A percentile compares a stretch with the other conserved stretches of the same genome.
Conservation (phyloP, 169 alveolate species). For the Toxoplasma gondii region DNA sequence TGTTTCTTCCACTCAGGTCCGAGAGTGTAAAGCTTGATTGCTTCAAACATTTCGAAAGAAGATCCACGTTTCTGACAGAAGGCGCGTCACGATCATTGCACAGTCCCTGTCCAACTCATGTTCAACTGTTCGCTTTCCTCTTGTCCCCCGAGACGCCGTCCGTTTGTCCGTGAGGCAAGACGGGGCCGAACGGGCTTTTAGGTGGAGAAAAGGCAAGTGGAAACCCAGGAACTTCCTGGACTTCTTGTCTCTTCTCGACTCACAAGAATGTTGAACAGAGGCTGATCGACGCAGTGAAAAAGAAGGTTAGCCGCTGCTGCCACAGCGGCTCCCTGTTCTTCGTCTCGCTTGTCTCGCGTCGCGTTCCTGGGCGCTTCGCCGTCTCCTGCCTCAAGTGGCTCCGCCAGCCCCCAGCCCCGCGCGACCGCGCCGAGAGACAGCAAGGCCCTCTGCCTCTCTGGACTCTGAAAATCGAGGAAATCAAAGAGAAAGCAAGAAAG, state of each 20-base stretch:
- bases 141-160: no score
- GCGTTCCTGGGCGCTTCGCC: neutral
- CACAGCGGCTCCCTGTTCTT: neutral
- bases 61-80: no score
- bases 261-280: neutral
- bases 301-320: constrained; percentile 3
- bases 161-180: no score
- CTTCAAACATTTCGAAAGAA: no score
- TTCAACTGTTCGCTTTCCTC: no score
- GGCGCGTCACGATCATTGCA: no score
- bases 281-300: constrained; percentile 15
- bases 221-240: neutral
- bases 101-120: no score
- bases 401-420: neutral
- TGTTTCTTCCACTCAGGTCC: no score
- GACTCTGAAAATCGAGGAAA: neutral
- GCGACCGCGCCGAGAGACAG: neutral
- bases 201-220: no score
- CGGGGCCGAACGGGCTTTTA: no score
- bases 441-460: neutral
- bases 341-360: neutral
- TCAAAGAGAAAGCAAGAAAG: no score
- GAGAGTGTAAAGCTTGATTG: no score
- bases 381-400: neutral
- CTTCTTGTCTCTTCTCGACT: neutral